Conservation (phyloP, 192 early-diverging fungal species). For the Dissophora ornata region DNA sequence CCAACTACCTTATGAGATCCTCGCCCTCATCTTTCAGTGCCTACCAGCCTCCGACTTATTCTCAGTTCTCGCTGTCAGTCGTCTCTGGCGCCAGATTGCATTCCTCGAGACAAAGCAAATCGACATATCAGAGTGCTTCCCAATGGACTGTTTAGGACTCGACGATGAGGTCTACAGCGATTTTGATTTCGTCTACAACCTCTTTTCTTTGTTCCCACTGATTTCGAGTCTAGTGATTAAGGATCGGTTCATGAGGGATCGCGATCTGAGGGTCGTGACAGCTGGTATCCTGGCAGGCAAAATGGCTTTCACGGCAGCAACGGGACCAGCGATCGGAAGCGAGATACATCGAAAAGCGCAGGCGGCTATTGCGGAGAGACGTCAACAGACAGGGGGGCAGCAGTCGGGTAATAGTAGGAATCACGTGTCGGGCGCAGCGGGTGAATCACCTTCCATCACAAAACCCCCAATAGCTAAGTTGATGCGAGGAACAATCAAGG, state of each 20-base stretch:
- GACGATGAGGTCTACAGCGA: slow-evolving; percentile 42
- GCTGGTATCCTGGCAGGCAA: slow-evolving; percentile 51
- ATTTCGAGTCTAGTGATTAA: slow-evolving; percentile 46
- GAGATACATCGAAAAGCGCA: slow-evolving; percentile 9
- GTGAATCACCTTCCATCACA: background rate
- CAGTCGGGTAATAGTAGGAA: too few species aligned
- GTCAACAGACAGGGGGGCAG: background rate
- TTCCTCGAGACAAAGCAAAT: slow-evolving; percentile 38
- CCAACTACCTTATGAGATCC: slow-evolving; percentile 42
- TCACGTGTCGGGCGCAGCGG: background rate
- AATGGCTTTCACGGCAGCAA: slow-evolving; percentile 35
- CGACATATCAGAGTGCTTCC: slow-evolving; percentile 46
- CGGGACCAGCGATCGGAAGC: slow-evolving; percentile 12
- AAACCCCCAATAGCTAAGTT: slow-evolving; percentile 12
- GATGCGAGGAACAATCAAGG: slow-evolving; percentile 20
- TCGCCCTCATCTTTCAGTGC: slow-evolving; percentile 31
- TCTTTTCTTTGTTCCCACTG: slow-evolving; percentile 47
- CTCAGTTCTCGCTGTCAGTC: slow-evolving; percentile 36
- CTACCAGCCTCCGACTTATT: slow-evolving; percentile 46
- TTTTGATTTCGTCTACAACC: slow-evolving; percentile 49
- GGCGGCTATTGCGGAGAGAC: slow-evolving; percentile 7
- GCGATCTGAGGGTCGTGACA: slow-evolving; percentile 45
- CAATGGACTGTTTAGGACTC: slow-evolving; percentile 42
- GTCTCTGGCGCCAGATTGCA: slow-evolving; percentile 46
- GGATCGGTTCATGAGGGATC: slow-evolving; percentile 45